Evolutionary conservation across 345 rosid species (phyloP), one percentile per base, ranked within the genome.

Genomic region (Eucalyptus globulus): DNA sequence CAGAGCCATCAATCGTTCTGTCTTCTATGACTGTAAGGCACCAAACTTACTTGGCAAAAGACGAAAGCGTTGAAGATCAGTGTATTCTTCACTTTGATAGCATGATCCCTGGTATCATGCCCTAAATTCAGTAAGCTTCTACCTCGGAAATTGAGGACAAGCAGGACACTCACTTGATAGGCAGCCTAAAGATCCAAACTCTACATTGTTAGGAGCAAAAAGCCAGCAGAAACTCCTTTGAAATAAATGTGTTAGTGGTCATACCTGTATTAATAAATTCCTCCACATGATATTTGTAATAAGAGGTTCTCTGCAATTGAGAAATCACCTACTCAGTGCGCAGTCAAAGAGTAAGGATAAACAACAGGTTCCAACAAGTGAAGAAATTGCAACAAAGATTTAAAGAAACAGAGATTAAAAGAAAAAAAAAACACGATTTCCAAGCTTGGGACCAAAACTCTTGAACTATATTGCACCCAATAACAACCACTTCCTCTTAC

Each of bases 241-340:
- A 15, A 86, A 58, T 19, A 49, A 80, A 50, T 56, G 45, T 11
- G 47, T 54, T 50, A 58, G 90, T 50, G 34, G 87, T 3, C 85
- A 21, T 93, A 96, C 99, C 97, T 98, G 99, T 89, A 98, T 87
- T 49, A 96, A 88, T 92, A 98, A 92, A 95, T 98, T 98, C 91
- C 99, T 95, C 99, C 99, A 98, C 99, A 98, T 98, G 91, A 98
- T 96, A 91, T 96, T 98, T 56, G 99, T 98, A 89, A 97, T 94
- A 87, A 98, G 99, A 88, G 99, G 98, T 90, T 98, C 99, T 89
- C 99, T 98, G 94, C 67, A 89, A 87, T 40, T 24, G 87, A 87
- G 88, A 86, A 89, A 89, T 88, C 34, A 3, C 16, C 49, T 43
- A 45, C 21, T n/a, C 87, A 83, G 86, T 40, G 47, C 16, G 0